Percentiles rank a stretch among this genome's conserved stretches.
Evolutionary conservation across 2,329 filamentous ascomycete genomes (phyloP).

Genomic region (Trichoderma sp.): DNA sequence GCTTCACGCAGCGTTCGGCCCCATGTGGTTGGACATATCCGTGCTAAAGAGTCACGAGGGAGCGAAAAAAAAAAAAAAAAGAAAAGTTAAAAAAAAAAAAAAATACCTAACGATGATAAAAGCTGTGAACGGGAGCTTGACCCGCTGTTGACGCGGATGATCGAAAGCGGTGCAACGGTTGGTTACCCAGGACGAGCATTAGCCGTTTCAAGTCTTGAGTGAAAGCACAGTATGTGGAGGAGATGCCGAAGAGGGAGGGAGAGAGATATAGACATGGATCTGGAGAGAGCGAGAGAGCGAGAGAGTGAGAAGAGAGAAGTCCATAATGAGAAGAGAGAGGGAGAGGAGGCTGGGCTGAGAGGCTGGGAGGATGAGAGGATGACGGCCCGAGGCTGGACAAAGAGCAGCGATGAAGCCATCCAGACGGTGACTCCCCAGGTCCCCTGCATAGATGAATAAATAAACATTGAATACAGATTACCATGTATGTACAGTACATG

Average conservation of each 20-base stretch:
- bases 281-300: not conserved
- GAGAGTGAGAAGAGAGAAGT: not conserved
- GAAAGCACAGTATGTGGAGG: not conserved
- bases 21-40: slow-evolving; percentile 10
- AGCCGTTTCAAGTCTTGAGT: not conserved
- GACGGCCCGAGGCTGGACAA: not conserved
- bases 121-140: not conserved
- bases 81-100: not conserved
- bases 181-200: not conserved
- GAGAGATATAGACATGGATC: no score
- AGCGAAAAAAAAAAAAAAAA: not conserved
- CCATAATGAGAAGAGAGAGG: not conserved
- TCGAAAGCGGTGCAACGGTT: not conserved
- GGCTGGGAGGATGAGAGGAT: not conserved
- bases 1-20: not conserved
- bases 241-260: not conserved
- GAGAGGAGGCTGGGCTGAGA: not conserved
- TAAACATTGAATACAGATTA: no score
- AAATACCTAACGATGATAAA: not conserved
- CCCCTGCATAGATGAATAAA: no score
- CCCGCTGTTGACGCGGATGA: not conserved
- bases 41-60: slow-evolving; percentile 13
- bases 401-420: not conserved
- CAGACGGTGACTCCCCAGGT: not conserved
- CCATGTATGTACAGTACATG: no score